A percentile compares a stretch with the other conserved stretches of the same genome.
These are phyloP conservation scores for Venturia effusa DNA, from an alignment of 2,329 filamentous ascomycete species.

Conservation along the genomic window DNA sequence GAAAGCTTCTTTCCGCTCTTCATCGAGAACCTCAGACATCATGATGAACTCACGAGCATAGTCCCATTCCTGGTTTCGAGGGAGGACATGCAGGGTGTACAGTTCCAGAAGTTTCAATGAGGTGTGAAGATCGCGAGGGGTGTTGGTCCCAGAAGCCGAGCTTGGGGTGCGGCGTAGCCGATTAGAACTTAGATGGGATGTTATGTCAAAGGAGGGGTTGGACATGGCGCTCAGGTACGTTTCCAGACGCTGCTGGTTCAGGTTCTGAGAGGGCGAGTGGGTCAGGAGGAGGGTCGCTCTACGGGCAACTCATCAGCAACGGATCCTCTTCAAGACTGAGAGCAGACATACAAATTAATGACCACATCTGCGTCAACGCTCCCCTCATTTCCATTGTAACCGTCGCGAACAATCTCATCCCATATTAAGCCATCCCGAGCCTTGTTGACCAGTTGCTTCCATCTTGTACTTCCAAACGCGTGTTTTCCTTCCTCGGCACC, in stretches of 20 bases:
- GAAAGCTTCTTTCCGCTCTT: constrained; percentile 83
- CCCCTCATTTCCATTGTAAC: constrained; percentile 79
- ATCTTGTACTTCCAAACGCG: constrained; percentile 74
- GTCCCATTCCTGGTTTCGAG: constrained; percentile 90
- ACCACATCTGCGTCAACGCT: constrained; percentile 93
- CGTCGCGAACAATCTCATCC: constrained; percentile 81
- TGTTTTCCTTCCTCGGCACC: constrained; percentile 83
- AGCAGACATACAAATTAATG: constrained; percentile 60
- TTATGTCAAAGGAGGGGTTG: constrained; percentile 61
- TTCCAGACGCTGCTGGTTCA: constrained; percentile 83
- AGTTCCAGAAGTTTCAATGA: constrained; percentile 88
- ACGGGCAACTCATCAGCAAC: neutral
- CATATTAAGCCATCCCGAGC: constrained; percentile 86
- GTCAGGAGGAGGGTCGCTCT: constrained; percentile 83
- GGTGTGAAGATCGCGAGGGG: constrained; percentile 71
- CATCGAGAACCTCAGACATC: constrained; percentile 77
- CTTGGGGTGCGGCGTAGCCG: constrained; percentile 24
- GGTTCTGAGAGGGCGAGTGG: constrained; percentile 71
- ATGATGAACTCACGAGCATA: constrained; percentile 87
- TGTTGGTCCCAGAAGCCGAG: constrained; percentile 56
- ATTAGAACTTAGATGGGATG: constrained; percentile 43
- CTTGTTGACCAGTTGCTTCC: constrained; percentile 70
- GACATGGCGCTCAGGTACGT: constrained; percentile 72
- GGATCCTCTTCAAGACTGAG: neutral
- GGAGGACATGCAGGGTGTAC: constrained; percentile 89